Conservation (phyloP, 148 eudicot species). For the Limonium bicolor region DNA sequence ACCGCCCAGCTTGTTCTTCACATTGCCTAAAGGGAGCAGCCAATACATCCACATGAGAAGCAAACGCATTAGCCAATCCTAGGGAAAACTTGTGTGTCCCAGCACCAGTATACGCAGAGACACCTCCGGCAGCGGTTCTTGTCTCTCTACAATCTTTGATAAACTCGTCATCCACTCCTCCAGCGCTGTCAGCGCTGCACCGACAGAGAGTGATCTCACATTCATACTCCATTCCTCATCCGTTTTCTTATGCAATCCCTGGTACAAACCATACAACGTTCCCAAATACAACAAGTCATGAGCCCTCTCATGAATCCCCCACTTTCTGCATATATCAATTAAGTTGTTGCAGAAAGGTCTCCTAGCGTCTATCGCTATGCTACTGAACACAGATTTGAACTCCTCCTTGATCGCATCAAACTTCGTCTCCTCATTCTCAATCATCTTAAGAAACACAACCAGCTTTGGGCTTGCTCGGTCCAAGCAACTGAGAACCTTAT, state of each 20-base stretch:
- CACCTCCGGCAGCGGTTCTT: constrained; percentile 51
- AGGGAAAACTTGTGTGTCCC: constrained; percentile 90
- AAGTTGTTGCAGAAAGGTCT: constrained; percentile 89
- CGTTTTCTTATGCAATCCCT: constrained; percentile 74
- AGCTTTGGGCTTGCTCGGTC: constrained; percentile 47
- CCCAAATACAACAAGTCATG: constrained; percentile 81
- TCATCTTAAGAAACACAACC: constrained; percentile 36
- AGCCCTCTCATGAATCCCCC: constrained; percentile 51
- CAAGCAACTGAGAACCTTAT: constrained; percentile 53
- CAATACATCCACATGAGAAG: constrained; percentile 50
- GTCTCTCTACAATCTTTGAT: constrained; percentile 35
- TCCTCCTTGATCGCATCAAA: constrained; percentile 52
- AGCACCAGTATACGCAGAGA: constrained; percentile 81
- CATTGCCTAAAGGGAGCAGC: constrained; percentile 62
- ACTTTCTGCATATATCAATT: constrained; percentile 76
- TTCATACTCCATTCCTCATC: constrained; percentile 76
- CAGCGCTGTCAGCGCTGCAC: constrained; percentile 84
- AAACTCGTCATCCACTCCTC: constrained; percentile 93
- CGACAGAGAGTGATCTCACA: constrained; percentile 73
- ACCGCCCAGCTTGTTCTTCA: constrained; percentile 65
- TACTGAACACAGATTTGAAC: constrained; percentile 38
- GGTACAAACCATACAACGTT: constrained; percentile 57
- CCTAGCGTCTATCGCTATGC: constrained; percentile 55
- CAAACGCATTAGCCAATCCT: constrained; percentile 65
- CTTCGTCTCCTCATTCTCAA: constrained; percentile 21